Evolutionary conservation across 1,284 basidiomycete genomes (phyloP).

Genomic region (Apiotrichum laibachii): DNA sequence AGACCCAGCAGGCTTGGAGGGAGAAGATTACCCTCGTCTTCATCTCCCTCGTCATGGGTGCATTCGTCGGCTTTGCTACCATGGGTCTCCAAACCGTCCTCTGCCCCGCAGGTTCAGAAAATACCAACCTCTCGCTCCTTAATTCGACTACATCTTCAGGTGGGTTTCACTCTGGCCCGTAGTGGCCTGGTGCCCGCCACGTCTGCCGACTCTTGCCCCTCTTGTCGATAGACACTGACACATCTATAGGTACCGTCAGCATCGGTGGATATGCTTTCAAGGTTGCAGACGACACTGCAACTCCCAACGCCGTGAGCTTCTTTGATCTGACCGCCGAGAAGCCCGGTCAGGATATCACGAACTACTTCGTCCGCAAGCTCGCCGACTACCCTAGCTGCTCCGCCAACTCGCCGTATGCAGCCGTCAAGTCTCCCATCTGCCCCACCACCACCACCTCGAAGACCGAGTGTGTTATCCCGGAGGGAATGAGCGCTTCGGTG

Average conservation of each 20-base stretch:
- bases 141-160: slow-evolving; percentile 37
- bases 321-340: slow-evolving; percentile 58
- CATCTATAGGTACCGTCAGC: slow-evolving; percentile 63
- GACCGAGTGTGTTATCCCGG: slow-evolving; percentile 6
- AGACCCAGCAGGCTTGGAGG: slow-evolving; percentile 87
- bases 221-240: no score
- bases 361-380: slow-evolving; percentile 69
- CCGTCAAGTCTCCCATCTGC: no score
- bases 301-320: slow-evolving; percentile 59
- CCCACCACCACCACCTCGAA: slow-evolving; percentile 20
- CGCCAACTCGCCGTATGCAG: slow-evolving; percentile 34
- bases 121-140: slow-evolving; percentile 31
- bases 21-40: slow-evolving; percentile 94
- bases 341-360: slow-evolving; percentile 83
- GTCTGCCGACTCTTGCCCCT: no score
- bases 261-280: slow-evolving; percentile 77
- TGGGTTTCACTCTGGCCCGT: slow-evolving; percentile 25
- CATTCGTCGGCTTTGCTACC: slow-evolving; percentile 82
- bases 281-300: slow-evolving; percentile 61
- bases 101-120: slow-evolving; percentile 62
- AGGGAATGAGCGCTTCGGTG: slow-evolving; percentile 44
- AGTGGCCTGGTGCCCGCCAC: no score
- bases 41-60: slow-evolving; percentile 76
- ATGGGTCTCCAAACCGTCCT: slow-evolving; percentile 91
- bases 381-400: slow-evolving; percentile 65